Percentiles rank a stretch among this genome's conserved stretches.
These are phyloP conservation scores for Nidularia pulvinata DNA, from an alignment of 768 basidiomycete species.

Conservation along the genomic window DNA sequence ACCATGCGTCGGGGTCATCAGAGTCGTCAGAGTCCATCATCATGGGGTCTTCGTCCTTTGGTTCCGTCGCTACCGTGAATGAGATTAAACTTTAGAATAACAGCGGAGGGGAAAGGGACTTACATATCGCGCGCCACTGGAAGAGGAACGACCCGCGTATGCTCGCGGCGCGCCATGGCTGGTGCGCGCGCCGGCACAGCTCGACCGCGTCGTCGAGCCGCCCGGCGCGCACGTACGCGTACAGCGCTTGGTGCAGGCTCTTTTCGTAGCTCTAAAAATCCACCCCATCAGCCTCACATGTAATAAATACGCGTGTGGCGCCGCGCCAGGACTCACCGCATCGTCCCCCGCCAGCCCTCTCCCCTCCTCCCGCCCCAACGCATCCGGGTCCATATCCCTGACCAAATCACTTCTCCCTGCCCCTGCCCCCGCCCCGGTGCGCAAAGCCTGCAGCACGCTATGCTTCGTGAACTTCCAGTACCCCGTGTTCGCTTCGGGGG, in stretches of 20 bases:
- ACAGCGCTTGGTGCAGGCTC: conserved; percentile 73
- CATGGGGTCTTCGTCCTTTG: conserved; percentile 44
- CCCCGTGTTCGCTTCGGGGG: conserved; percentile 75
- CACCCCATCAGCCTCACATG: not conserved
- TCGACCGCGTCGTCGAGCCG: conserved; percentile 83
- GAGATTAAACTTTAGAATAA: not conserved
- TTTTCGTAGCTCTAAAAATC: conserved; percentile 73
- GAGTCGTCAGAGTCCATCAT: conserved; percentile 44
- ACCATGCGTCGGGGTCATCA: conserved; percentile 39
- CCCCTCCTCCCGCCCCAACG: conserved; percentile 57
- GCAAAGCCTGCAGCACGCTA: conserved; percentile 61
- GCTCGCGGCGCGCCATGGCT: conserved; percentile 92
- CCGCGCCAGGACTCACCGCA: conserved; percentile 47
- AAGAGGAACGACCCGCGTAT: conserved; percentile 84
- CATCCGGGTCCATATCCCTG: conserved; percentile 82
- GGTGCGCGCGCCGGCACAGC: conserved; percentile 77
- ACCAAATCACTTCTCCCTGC: conserved; percentile 43
- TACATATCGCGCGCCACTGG: conserved; percentile 73
- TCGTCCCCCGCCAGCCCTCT: conserved; percentile 73
- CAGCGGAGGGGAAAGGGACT: conserved; percentile 10
- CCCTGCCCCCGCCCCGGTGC: conserved; percentile 42
- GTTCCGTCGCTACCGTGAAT: conserved; percentile 27
- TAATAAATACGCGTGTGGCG: not conserved
- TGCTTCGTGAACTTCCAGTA: conserved; percentile 88
- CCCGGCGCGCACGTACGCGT: conserved; percentile 84